A percentile compares a stretch with the other conserved stretches of the same genome.
phyloP scores from a whole-genome alignment of 257 asterid genomes.

The Nyctanthes arbortristis region DNA sequence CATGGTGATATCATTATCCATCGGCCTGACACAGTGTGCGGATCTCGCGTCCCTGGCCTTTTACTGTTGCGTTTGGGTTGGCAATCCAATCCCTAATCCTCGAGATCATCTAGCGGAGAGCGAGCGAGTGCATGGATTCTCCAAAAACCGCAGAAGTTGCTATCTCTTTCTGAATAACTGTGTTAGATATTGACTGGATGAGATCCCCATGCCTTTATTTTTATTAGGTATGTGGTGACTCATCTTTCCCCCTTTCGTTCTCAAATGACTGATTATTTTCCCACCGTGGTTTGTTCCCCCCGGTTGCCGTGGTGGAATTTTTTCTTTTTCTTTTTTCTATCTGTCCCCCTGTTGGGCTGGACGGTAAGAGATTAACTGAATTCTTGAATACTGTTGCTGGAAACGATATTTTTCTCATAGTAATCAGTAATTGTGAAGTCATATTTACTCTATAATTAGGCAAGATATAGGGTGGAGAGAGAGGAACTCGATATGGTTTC shows the following conservation, averaged over 20 bases:
- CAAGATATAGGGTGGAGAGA: too few relatives aligned
- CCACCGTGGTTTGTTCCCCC: not conserved
- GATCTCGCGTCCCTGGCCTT: not conserved
- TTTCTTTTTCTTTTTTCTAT: too few relatives aligned
- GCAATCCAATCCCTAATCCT: not conserved
- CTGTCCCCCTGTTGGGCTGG: not conserved
- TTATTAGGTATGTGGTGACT: conserved; percentile 49
- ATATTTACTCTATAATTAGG: too few relatives aligned
- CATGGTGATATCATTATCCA: not conserved
- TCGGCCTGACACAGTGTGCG: not conserved
- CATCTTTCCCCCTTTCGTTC: not conserved
- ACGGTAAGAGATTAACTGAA: not conserved
- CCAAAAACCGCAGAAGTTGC: conserved; percentile 17
- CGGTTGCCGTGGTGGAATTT: not conserved
- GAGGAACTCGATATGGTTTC: not conserved
- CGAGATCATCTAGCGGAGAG: not conserved
- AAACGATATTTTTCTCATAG: too few relatives aligned
- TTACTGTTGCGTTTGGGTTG: not conserved
- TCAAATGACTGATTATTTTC: not conserved
- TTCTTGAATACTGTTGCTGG: not conserved
- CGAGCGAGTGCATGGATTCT: conserved; percentile 29
- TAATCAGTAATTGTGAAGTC: too few relatives aligned
- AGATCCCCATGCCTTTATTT: conserved; percentile 92
- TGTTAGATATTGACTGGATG: conserved; percentile 62
- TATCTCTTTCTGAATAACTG: conserved; percentile 24